Evolutionary conservation across 2,329 filamentous ascomycete genomes (phyloP), one percentile per base, ranked within the genome.

Genomic region (Pyrenophora tritici-repentis): DNA sequence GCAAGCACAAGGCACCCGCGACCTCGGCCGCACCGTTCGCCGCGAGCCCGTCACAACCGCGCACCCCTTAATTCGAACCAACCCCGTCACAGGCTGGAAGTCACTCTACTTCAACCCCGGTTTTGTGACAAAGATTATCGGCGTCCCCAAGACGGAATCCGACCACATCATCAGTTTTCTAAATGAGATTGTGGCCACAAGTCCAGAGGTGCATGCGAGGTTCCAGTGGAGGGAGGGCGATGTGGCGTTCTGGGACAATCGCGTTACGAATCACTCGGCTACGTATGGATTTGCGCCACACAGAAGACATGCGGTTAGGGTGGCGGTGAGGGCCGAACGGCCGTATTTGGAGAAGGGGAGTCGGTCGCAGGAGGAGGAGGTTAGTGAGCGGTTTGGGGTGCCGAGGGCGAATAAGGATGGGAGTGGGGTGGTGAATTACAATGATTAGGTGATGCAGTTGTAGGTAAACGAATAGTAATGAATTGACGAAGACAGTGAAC

Each of bases 161-260:
- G 79, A 83, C 56, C 71, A 76, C 35, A 81, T 83, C 55, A 76
- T 84, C 53, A 63, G 67, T 2, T 77, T 79, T 39, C 73, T 85
- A 29, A 83, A 81, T 29, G 79, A 83, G 60, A 73, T 84, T 18
- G 76, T 85, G 6, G 71, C 79, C 2, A 81, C 81, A 1, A 83
- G 79, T 6, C 86, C 87, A 35, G 88, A 91, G 69, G 78, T 87
- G 52, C 87, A 90, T 61, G 86, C 83, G 5, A 80, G 87, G 14
- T 84, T 87, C 63, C 79, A 82, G 58, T 88, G 86, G 86, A 77
- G 79, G 36, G 80, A 83, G 55, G 80, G 83, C 35, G 86, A 87
- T 50, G 83, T 89, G 1, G 85, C 85, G 0, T 79, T 89, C 50
- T 89, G 86, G 86, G 86, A 88, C 64, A 88, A 88, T 56, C 75